Evolutionary conservation across 163 green algal species (phyloP).

Genomic region (Chloroidium sp.): DNA sequence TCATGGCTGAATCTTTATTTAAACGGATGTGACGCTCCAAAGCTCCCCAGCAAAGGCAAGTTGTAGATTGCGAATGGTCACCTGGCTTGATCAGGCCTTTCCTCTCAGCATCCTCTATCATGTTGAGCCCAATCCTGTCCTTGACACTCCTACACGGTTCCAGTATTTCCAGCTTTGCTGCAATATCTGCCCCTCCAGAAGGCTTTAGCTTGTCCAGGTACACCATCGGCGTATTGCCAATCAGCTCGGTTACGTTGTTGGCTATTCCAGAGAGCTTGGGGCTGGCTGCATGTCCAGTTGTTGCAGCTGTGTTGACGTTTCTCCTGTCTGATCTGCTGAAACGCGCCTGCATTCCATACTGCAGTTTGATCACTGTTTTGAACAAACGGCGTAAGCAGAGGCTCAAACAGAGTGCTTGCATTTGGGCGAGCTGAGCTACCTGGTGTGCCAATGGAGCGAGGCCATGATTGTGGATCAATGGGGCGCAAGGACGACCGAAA

Average conservation of each 20-base stretch:
- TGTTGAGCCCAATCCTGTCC: conserved; percentile 81
- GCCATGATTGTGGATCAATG: too few species aligned
- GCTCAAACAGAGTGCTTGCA: too few species aligned
- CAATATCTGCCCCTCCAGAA: conserved; percentile 32
- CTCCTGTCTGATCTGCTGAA: too few species aligned
- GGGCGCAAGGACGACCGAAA: too few species aligned
- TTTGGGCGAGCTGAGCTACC: too few species aligned
- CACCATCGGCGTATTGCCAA: conserved; percentile 68
- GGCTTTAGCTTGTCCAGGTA: conserved; percentile 40
- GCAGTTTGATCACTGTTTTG: too few species aligned
- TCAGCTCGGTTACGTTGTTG: conserved; percentile 35
- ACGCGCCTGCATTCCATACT: too few species aligned
- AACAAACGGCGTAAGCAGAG: too few species aligned
- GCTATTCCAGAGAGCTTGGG: conserved; percentile 16
- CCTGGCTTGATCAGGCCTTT: conserved; percentile 72
- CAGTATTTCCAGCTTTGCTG: conserved; percentile 66
- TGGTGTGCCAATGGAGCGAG: too few species aligned
- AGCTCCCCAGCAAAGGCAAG: not conserved
- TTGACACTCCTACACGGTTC: conserved; percentile 71
- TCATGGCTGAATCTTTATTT: not conserved
- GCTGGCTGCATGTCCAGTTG: too few species aligned
- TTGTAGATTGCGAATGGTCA: not conserved
- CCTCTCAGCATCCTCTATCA: conserved; percentile 85
- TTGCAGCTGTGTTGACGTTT: too few species aligned
- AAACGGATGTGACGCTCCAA: not conserved